Percentiles rank a stretch among this genome's conserved stretches.
Evolutionary conservation across 1,284 basidiomycete genomes (phyloP).

Genomic region (Fistulinella cinereoalba): DNA sequence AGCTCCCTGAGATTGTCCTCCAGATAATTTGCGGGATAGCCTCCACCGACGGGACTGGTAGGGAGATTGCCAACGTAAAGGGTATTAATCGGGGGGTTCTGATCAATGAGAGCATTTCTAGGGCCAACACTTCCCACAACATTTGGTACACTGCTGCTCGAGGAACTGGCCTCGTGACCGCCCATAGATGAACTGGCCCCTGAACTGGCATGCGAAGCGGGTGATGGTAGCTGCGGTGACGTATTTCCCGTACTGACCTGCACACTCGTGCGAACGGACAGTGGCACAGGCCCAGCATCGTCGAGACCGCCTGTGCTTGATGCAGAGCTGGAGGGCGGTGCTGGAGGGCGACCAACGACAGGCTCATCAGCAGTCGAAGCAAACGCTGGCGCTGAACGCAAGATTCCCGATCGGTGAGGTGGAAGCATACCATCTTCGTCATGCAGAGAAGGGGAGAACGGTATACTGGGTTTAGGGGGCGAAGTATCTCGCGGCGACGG

Average conservation of each 20-base stretch:
- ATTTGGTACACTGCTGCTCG: slow-evolving; percentile 26
- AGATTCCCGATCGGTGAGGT: slow-evolving; percentile 37
- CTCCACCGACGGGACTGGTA: slow-evolving; percentile 54
- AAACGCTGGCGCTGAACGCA: slow-evolving; percentile 31
- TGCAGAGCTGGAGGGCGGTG: slow-evolving; percentile 29
- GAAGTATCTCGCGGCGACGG: slow-evolving; percentile 28
- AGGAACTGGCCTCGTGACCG: slow-evolving; percentile 36
- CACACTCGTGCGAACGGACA: slow-evolving; percentile 51
- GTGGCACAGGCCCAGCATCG: slow-evolving; percentile 26
- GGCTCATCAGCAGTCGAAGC: slow-evolving; percentile 25
- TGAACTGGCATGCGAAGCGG: slow-evolving; percentile 42
- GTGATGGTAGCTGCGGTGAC: slow-evolving; percentile 52
- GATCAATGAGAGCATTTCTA: slow-evolving; percentile 69
- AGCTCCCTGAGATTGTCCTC: slow-evolving; percentile 83
- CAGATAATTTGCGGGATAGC: slow-evolving; percentile 72
- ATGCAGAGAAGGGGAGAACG: slow-evolving; percentile 23
- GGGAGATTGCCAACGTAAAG: slow-evolving; percentile 94
- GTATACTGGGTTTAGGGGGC: slow-evolving; percentile 20
- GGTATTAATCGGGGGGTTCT: slow-evolving; percentile 93
- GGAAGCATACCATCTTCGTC: slow-evolving; percentile 37
- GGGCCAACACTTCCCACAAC: slow-evolving; percentile 28
- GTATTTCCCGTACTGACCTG: slow-evolving; percentile 34
- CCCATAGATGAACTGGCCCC: slow-evolving; percentile 26
- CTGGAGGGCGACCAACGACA: slow-evolving; percentile 17
- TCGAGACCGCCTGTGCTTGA: slow-evolving; percentile 30